Percentiles rank a stretch among this genome's conserved stretches.
These are phyloP conservation scores for Colletotrichum cordylinicola DNA, from an alignment of 2,329 filamentous ascomycete genomes.

Conservation along the genomic window DNA sequence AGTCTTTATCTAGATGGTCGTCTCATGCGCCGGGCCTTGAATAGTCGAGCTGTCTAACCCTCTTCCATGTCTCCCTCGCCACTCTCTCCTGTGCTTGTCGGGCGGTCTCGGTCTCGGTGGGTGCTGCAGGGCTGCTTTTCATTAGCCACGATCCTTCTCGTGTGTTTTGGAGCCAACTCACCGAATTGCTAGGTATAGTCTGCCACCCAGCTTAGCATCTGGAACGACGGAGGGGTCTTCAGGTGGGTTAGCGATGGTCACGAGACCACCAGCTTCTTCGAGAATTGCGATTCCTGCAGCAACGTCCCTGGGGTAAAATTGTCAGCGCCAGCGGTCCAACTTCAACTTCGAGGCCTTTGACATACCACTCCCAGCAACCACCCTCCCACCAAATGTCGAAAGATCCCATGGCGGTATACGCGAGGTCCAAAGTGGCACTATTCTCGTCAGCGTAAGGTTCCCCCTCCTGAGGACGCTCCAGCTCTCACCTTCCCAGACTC, in stretches of 20 bases:
- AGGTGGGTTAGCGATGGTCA: constrained; percentile 78
- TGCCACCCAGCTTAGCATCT: constrained; percentile 67
- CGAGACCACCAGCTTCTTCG: constrained; percentile 74
- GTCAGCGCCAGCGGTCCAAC: constrained; percentile 60
- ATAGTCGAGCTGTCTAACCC: constrained; percentile 72
- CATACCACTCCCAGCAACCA: constrained; percentile 79
- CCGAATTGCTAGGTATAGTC: constrained; percentile 75
- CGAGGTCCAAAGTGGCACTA: constrained; percentile 76
- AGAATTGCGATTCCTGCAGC: constrained; percentile 77
- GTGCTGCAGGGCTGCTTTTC: constrained; percentile 63
- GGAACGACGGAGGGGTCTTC: constrained; percentile 60
- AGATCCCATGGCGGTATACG: constrained; percentile 76
- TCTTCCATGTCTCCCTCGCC: constrained; percentile 75
- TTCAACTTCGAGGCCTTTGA: constrained; percentile 46
- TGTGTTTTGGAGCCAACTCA: constrained; percentile 32
- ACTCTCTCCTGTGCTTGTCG: constrained; percentile 72
- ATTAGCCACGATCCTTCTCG: background rate
- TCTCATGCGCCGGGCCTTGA: constrained; percentile 62
- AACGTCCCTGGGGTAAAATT: constrained; percentile 63
- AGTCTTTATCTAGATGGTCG: background rate
- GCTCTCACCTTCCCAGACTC: constrained; percentile 63
- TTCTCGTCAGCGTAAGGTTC: background rate
- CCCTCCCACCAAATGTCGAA: constrained; percentile 88
- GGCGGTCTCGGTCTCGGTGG: constrained; percentile 65
- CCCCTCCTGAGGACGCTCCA: background rate